A percentile compares a stretch with the other conserved stretches of the same genome.
These are phyloP conservation scores for Chaetomium sp. DNA, from an alignment of 2,329 filamentous ascomycete species.

Conservation along the genomic window DNA sequence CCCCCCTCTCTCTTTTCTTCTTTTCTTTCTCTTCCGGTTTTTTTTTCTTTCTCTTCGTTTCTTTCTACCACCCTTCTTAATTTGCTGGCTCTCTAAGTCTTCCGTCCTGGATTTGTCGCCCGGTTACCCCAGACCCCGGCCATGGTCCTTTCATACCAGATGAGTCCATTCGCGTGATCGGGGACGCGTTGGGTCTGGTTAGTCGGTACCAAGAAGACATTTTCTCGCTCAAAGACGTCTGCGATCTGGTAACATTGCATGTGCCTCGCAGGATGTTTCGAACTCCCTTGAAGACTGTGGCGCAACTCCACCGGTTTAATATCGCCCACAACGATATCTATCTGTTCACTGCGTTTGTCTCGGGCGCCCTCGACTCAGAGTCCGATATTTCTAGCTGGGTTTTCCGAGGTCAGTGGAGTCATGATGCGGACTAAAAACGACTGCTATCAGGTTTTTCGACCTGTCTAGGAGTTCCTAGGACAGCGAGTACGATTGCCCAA, in stretches of 20 bases:
- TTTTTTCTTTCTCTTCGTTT: no score
- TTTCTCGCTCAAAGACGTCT: not conserved
- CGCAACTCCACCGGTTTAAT: not conserved
- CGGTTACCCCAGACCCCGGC: not conserved
- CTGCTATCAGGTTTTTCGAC: not conserved
- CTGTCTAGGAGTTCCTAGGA: not conserved
- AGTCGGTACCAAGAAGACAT: conserved; percentile 1
- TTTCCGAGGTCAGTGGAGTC: not conserved
- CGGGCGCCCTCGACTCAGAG: not conserved
- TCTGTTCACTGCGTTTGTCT: not conserved
- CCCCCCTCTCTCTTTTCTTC: no score
- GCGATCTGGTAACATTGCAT: not conserved
- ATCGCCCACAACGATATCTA: conserved; percentile 8
- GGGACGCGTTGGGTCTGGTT: not conserved
- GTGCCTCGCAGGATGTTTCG: not conserved
- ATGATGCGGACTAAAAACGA: not conserved
- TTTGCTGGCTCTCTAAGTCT: not conserved
- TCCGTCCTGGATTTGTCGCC: not conserved
- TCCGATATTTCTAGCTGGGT: not conserved
- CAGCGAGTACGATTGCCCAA: not conserved
- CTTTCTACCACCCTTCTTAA: not conserved
- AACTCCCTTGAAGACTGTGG: not conserved
- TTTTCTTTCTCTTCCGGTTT: no score
- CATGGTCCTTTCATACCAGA: not conserved
- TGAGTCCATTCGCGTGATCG: not conserved